Evolutionary conservation across 768 basidiomycete genomes (phyloP).

Genomic region (Collybia sp.): DNA sequence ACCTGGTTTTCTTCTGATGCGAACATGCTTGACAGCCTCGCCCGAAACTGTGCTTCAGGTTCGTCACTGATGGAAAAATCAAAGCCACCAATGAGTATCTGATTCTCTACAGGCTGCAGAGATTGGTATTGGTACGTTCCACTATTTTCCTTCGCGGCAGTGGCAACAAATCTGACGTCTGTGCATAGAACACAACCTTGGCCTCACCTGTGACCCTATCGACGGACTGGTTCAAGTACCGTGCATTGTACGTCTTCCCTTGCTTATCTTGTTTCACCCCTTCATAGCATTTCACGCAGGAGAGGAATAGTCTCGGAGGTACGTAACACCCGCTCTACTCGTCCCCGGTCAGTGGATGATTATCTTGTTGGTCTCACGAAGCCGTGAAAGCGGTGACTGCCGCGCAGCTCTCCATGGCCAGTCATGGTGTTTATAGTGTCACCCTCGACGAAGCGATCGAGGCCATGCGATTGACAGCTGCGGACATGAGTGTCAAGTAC

Average conservation of each 20-base stretch:
- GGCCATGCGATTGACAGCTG: constrained; percentile 89
- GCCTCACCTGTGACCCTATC: constrained; percentile 92
- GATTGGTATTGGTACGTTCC: constrained; percentile 74
- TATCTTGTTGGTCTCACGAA: constrained; percentile 14
- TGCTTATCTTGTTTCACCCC: neutral
- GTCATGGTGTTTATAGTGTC: constrained; percentile 81
- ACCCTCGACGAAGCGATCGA: constrained; percentile 93
- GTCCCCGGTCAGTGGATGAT: too few species aligned
- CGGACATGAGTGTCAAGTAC: constrained; percentile 94
- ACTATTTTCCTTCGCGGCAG: constrained; percentile 1
- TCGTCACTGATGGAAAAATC: constrained; percentile 8
- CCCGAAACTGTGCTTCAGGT: constrained; percentile 82
- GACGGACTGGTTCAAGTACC: constrained; percentile 93
- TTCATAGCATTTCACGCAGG: constrained; percentile 30
- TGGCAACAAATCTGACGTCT: constrained; percentile 1
- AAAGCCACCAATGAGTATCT: constrained; percentile 9
- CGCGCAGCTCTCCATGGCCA: constrained; percentile 92
- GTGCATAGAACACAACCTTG: constrained; percentile 73
- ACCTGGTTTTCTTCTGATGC: constrained; percentile 1
- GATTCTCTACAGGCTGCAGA: constrained; percentile 62
- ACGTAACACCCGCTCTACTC: constrained; percentile 5
- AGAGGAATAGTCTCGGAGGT: constrained; percentile 87
- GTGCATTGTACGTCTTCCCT: constrained; percentile 68
- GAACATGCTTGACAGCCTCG: constrained; percentile 39
- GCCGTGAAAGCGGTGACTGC: constrained; percentile 93